Evolutionary conservation across 106 monocot species (phyloP), one percentile per base, ranked within the genome.

Genomic region (Acorus gramineus): DNA sequence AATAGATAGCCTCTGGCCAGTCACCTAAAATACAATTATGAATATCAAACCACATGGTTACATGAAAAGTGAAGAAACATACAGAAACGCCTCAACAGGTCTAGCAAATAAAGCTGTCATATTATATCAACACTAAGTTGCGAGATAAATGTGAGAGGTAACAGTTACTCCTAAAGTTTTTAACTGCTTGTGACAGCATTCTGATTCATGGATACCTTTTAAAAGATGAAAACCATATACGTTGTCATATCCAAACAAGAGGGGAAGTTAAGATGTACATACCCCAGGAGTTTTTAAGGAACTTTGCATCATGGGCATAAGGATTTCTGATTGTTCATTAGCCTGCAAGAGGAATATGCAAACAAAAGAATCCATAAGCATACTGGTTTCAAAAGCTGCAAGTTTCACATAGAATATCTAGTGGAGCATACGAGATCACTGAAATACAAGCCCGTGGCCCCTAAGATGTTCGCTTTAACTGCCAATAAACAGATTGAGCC

Each of bases 381-480:
- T 44, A 44, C 4, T 14, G 8, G 9, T 14, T 2, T 47, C 9
- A 69, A 68, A 28, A 1, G 8, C 2, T n/a, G 7, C 0, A 44
- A 53, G 28, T 28, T 28, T 28, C 28, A 28, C 0, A 58, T 59
- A 49, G 2, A 65, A 57, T 10, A 46, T 62, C 14, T 53, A 45
- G 10, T 11, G 10, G n/a, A 60, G 66, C 84, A 45, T 80, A 87
- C 87, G 73, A 76, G 80, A 73, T 77, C 68, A 67, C 68, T 70
- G 49, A 74, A 53, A 5, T 74, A 68, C 8, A 80, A 52, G 52
- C 61, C 64, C 49, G 72, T 68, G 61, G 75, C 69, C 13, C 78
- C 63, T 50, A 79, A 46, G 6, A 87, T 69, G 68, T 50, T 76
- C 53, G 65, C 73, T 50, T 61, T 80, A 67, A 80, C 92, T 92